Conservation (phyloP, 148 eudicot species). For the Agrostemma githago region DNA sequence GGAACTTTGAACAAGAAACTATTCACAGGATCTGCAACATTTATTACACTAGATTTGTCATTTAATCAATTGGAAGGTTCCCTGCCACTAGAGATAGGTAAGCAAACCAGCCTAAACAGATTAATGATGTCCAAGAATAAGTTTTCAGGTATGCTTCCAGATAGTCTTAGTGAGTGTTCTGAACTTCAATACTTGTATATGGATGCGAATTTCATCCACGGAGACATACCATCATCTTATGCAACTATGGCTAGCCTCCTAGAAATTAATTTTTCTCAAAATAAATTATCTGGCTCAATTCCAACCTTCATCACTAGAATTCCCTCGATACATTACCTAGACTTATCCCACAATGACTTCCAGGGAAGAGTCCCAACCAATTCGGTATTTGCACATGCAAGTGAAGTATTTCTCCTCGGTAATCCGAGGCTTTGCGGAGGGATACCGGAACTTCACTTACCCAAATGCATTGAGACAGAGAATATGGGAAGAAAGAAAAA, state of each 20-base stretch:
- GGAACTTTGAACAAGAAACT: constrained; percentile 29
- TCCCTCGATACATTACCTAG: constrained; percentile 10
- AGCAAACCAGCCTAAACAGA: constrained; percentile 15
- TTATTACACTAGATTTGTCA: constrained; percentile 14
- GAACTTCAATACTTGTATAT: constrained; percentile 11
- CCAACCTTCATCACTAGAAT: constrained; percentile 27
- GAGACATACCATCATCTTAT: constrained; percentile 26
- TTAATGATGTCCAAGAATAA: constrained; percentile 28
- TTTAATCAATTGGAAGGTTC: constrained; percentile 28
- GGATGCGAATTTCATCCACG: constrained; percentile 12
- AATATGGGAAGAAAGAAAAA: background rate
- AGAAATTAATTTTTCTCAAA: constrained; percentile 31
- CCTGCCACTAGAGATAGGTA: constrained; percentile 19
- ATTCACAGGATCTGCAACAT: constrained; percentile 20
- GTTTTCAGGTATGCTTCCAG: constrained; percentile 35
- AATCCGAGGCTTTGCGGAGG: constrained; percentile 31
- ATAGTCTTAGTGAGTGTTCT: constrained; percentile 21
- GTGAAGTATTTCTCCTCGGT: background rate
- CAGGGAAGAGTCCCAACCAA: background rate
- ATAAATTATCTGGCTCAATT: constrained; percentile 33
- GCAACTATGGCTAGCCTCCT: constrained; percentile 21
- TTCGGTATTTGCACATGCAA: constrained; percentile 1
- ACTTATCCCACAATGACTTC: constrained; percentile 4
- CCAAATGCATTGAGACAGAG: constrained; percentile 19
- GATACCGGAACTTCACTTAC: constrained; percentile 27